Base-by-base conservation (phyloP, 1,284 basidiomycete genomes). In the Ceratobasidium sp. region DNA sequence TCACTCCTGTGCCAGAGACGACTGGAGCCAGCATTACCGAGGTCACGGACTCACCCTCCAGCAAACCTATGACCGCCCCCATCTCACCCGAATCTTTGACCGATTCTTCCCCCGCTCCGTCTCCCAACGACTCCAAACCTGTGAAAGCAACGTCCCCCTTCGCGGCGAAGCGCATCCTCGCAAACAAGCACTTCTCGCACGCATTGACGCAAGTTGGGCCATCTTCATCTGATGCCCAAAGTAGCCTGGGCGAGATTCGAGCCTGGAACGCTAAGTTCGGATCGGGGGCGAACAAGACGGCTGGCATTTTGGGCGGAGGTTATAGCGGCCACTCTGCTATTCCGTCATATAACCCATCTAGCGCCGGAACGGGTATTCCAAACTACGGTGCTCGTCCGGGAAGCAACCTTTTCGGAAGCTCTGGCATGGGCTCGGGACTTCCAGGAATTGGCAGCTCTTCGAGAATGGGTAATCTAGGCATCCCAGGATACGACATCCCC, bases 261-360 rank as follows among this genome's bases (percentile, higher is more conserved):
- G 94, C 91, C 83, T 97, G 95, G 95, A 95, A 96, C 76, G 92
- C 95, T 54, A 92, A 96, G 81, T 97, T 95, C 81, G 95, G 95
- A 29, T 94, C 96, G 69, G 76, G 76, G 29, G 57, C 36, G 81
- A 82, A 75, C 41, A 63, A 45, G 24, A 11, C 41, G 24, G 19
- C 44, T 7, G n/a, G 11, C 9, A 45, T 41, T 24, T 7, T 63
- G n/a, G 60, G 60, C 1, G 14, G n/a, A 8, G 60, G 60, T 14
- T 22, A 24, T 5, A 44, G 60, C 27, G 36, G 17, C 8, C n/a
- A 24, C 15, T 14, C 24, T 27, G 7, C 8, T 27, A 56, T 22
- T 17, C 36, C 36, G 36, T 11, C 36, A 41, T 41, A 41, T 11
- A 41, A 41, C 36, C 36, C 36, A 41, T 41, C 36, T 11, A 11